Evolutionary conservation across 352 stramenopile species (phyloP), one percentile per base, ranked within the genome.

Genomic region (Pythium monospermum): DNA sequence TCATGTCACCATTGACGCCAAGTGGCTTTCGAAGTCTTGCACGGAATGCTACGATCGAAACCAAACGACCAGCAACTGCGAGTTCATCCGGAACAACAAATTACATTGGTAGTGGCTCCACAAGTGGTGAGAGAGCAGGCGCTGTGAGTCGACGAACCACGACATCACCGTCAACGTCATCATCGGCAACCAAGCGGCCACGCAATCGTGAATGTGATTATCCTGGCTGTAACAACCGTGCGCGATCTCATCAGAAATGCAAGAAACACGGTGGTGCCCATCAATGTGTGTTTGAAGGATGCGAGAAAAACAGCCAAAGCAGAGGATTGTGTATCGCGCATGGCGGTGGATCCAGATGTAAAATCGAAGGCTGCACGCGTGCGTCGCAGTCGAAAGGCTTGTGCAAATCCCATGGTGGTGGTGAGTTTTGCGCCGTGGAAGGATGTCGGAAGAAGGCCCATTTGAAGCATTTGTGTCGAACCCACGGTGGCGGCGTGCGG

Each of bases 241-340:
- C 83, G 28, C 76, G 81, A 35, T 91, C 80, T 25, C 81, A 94
- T 51, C 81, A 92, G 51, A 87, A 90, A 47, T 94, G 84, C 78
- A 94, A 94, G 59, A 94, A 93, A 28, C 84, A 94, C 57, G 84
- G 84, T 22, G 84, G 84, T n/a, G 84, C 82, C 2, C 80, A 91
- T 38, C 84, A 88, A 45, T 94, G 84, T 31, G 78, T 86, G 18
- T 86, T 85, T 38, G 78, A 88, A 59, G 84, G 84, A 6, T 94
- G 84, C 59, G 73, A 66, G 48, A 94, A 94, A 68, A 94, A 93
- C 69, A 91, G 78, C 52, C 81, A 94, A 66, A 91, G 82, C 59
- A 77, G 83, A 6, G 83, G 83, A 12, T 52, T 94, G 37, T 94
- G 83, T 62, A 91, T 91, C 42, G 81, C 83, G 3, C 83, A 94